Conservation (phyloP, 495 filamentous ascomycete species). For the Aspergillus biplanus region DNA sequence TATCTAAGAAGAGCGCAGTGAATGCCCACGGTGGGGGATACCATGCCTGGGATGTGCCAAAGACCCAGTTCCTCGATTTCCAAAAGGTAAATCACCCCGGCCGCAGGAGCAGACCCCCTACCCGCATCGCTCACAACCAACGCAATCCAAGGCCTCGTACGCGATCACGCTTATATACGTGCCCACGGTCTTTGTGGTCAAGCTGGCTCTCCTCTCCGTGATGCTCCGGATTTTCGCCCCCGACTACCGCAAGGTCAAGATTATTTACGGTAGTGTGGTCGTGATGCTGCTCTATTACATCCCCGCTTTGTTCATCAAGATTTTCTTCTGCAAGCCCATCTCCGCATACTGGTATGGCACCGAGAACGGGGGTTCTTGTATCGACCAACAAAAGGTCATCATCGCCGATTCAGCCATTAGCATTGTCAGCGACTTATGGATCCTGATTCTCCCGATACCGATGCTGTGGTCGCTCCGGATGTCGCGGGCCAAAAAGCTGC, state of each 20-base stretch:
- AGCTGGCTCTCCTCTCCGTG: slow-evolving; percentile 37
- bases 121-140: not conserved
- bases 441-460: slow-evolving; percentile 36
- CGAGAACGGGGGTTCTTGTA: slow-evolving; percentile 21
- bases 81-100: slow-evolving; percentile 4
- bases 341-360: slow-evolving; percentile 30
- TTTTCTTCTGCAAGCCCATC: slow-evolving; percentile 38
- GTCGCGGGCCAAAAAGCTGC: slow-evolving; percentile 31
- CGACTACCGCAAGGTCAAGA: slow-evolving; percentile 27
- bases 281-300: slow-evolving; percentile 37
- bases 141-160: slow-evolving; percentile 4
- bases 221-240: slow-evolving; percentile 38
- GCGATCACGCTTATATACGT: slow-evolving; percentile 36
- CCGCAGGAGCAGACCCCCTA: not conserved
- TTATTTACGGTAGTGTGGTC: slow-evolving; percentile 30
- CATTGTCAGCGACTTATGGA: slow-evolving; percentile 36
- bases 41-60: slow-evolving; percentile 17
- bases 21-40: slow-evolving; percentile 11
- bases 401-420: slow-evolving; percentile 38
- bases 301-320: slow-evolving; percentile 35
- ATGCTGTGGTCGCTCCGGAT: slow-evolving; percentile 38
- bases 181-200: slow-evolving; percentile 38
- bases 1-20: not conserved
- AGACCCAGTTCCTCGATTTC: not conserved
- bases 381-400: slow-evolving; percentile 34